Base-by-base conservation (phyloP, 768 basidiomycete species). In the Pisolithus orientalis region DNA sequence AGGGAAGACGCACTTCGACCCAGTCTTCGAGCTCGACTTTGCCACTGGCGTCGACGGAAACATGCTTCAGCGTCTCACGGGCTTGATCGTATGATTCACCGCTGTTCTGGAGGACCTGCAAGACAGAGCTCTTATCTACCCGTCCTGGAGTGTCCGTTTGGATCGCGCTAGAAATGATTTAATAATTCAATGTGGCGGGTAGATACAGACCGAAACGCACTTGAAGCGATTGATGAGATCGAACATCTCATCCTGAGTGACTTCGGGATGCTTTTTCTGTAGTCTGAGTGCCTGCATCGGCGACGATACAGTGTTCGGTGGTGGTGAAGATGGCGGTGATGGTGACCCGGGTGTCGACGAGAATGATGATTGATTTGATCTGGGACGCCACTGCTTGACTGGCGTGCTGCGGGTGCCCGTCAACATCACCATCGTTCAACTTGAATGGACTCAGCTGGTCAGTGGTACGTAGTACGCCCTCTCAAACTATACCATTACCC, bases 11-110 rank as follows among this genome's bases (percentile, higher is more conserved):
- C 57, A 94, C 89, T 81, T 98, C 95, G 43, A 98, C 94, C 87
- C 92, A 99, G 65, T 98, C 96, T 59, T 98, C 96, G 53, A 98
- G 73, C 69, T 97, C 96, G 53, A 99, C 85, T 68, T 93, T 91
- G 43, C 96, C 95, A 67, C 88, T 91, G 5, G 95, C 87, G 67
- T 98, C 95, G 47, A 97, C 84, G 53, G 85, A 88, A 64, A 97
- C 94, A 59, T 85, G 80, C 72, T 99, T 99, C 68, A 99, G 75
- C 0, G 94, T 90, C 69, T 91, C 90, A 60, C 90, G 74, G 4
- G 85, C 93, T 57, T 84, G 74, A 72, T 98, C 94, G 63, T 97
- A 97, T 1, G 90, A 90, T 65, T 94, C 83, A 49, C 94, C 94
- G 38, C 79, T 80, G 16, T 80, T 68, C 62, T 94, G 86, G 14